phyloP scores from a whole-genome alignment of 257 asterid genomes.

The Jacaranda mimosifolia region DNA sequence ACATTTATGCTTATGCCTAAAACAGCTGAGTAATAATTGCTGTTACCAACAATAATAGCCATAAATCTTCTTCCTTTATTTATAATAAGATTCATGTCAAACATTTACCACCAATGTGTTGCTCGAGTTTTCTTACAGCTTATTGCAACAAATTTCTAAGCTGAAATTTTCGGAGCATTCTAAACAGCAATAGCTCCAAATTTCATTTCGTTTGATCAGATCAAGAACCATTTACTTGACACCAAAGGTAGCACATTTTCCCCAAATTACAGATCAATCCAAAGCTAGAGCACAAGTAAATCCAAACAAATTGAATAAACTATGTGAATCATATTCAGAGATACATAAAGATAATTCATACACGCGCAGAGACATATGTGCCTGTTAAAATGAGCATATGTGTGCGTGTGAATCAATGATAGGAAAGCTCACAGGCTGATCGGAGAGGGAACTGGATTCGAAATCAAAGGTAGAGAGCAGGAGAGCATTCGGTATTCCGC shows the following conservation, averaged over 20 bases:
- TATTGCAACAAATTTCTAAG: not conserved
- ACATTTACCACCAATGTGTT: conserved; percentile 12
- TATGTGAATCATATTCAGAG: conserved; percentile 3
- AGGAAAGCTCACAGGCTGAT: conserved; percentile 72
- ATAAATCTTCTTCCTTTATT: not conserved
- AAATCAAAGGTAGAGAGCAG: conserved; percentile 66
- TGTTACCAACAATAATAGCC: not conserved
- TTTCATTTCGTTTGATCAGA: conserved; percentile 16
- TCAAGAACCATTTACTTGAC: conserved; percentile 4
- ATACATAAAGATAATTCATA: not conserved
- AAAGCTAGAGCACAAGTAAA: not conserved
- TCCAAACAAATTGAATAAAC: not conserved
- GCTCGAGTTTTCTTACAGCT: not conserved
- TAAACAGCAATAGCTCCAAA: conserved; percentile 2
- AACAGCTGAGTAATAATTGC: not conserved
- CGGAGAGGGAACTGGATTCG: conserved; percentile 64
- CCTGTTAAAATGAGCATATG: not conserved
- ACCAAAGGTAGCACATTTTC: not conserved
- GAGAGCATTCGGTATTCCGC: conserved; percentile 83
- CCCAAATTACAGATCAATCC: conserved; percentile 24
- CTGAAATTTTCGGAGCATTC: conserved; percentile 12
- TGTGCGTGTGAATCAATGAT: not conserved
- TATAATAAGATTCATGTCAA: not conserved
- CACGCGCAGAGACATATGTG: too few species aligned
- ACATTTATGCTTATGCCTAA: conserved; percentile 1